phyloP scores from a whole-genome alignment of 306 rosid genomes.

The Adenanthera pavonina region DNA sequence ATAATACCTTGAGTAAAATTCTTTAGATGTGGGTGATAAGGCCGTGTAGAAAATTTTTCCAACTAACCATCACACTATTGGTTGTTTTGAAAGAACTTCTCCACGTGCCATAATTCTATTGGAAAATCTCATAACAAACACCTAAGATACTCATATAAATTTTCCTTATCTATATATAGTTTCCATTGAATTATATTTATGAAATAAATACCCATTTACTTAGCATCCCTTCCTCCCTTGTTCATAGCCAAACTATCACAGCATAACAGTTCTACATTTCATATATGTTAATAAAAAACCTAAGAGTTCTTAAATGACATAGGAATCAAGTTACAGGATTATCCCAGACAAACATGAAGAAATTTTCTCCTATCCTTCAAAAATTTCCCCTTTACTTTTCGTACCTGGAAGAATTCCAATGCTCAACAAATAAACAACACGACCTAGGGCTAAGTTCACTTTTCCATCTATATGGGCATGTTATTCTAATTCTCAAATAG shows the following conservation, averaged over 20 bases:
- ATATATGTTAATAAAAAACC: not conserved
- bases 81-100: not conserved
- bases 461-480: conserved; percentile 12
- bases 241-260: conserved; percentile 15
- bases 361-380: conserved; percentile 20
- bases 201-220: conserved; percentile 1
- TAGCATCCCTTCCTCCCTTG: not conserved
- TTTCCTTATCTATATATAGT: not conserved
- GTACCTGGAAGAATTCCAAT: not conserved
- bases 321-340: conserved; percentile 23
- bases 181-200: not conserved
- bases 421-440: not conserved
- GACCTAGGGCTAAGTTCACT: conserved; percentile 15
- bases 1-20: not conserved
- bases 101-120: not conserved
- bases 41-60: not conserved
- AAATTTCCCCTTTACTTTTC: not conserved
- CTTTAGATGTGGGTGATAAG: not conserved
- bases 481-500: conserved; percentile 2
- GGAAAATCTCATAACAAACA: not conserved
- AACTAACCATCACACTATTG: not conserved
- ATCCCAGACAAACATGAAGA: not conserved
- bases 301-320: conserved; percentile 19
- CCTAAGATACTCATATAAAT: not conserved
- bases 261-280: conserved; percentile 5